These are phyloP conservation scores for Puccinia polysora DNA, from an alignment of 1,284 basidiomycete species.

Conservation along the genomic window DNA sequence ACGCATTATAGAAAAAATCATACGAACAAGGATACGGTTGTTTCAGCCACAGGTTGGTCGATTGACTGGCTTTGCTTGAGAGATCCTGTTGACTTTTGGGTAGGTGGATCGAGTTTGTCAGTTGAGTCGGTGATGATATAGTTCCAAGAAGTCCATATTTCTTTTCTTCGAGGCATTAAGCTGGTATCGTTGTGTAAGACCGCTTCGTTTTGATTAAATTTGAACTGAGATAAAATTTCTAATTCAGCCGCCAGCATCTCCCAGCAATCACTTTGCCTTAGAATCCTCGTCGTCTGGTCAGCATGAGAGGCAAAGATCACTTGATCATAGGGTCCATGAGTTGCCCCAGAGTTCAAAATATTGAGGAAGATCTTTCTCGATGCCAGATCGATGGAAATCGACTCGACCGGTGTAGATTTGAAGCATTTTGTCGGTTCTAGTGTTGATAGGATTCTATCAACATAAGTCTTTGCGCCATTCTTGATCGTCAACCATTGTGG, in stretches of 20 bases:
- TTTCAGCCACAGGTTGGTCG: slow-evolving; percentile 57
- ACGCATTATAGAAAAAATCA: neutral
- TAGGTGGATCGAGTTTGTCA: slow-evolving; percentile 62
- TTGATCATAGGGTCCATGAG: slow-evolving; percentile 61
- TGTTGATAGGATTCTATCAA: slow-evolving; percentile 62
- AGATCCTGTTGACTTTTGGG: slow-evolving; percentile 59
- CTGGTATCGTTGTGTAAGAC: slow-evolving; percentile 64
- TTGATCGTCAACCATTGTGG: slow-evolving; percentile 71
- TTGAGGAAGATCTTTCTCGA: slow-evolving; percentile 52
- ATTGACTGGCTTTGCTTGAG: slow-evolving; percentile 61
- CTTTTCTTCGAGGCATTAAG: neutral
- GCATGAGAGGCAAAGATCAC: slow-evolving; percentile 75
- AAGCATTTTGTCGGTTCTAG: slow-evolving; percentile 61
- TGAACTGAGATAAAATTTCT: slow-evolving; percentile 60
- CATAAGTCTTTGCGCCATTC: slow-evolving; percentile 67
- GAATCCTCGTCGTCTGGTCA: slow-evolving; percentile 63
- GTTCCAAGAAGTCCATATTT: slow-evolving; percentile 30
- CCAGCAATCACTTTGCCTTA: slow-evolving; percentile 50
- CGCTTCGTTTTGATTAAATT: slow-evolving; percentile 68
- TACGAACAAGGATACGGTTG: slow-evolving; percentile 37
- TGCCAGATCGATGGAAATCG: slow-evolving; percentile 45
- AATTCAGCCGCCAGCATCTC: slow-evolving; percentile 55
- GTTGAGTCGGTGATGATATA: slow-evolving; percentile 20
- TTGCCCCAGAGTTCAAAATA: slow-evolving; percentile 56
- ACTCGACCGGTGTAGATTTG: slow-evolving; percentile 60